Conservation (phyloP, 495 filamentous ascomycete species). For the Trichoderma virens region DNA sequence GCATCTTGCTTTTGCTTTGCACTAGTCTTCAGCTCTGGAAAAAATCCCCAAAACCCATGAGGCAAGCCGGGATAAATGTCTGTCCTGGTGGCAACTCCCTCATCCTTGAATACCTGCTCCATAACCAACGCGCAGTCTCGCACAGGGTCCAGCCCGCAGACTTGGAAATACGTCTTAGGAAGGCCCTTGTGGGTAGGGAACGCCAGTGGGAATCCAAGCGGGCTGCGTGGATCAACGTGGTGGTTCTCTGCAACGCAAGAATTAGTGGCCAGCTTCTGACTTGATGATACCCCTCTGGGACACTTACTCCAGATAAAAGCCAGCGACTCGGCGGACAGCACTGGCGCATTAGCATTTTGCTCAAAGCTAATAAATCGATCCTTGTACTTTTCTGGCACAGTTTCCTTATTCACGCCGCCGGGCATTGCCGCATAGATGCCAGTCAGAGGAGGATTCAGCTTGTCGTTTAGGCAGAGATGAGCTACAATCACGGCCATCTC, state of each 20-base stretch:
- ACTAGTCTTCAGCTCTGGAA: neutral
- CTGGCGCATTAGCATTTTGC: slow-evolving; percentile 13
- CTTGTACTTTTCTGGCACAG: slow-evolving; percentile 17
- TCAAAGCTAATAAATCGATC: slow-evolving; percentile 15
- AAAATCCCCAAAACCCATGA: slow-evolving; percentile 29
- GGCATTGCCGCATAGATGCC: slow-evolving; percentile 33
- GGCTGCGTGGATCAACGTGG: slow-evolving; percentile 14
- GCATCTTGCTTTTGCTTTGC: slow-evolving; percentile 14
- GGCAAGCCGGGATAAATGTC: slow-evolving; percentile 34
- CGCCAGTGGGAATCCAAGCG: slow-evolving; percentile 13
- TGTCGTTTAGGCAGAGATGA: slow-evolving; percentile 30
- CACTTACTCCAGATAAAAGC: slow-evolving; percentile 7
- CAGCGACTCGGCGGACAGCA: slow-evolving; percentile 7
- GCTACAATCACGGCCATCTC: slow-evolving; percentile 33
- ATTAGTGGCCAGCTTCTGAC: neutral
- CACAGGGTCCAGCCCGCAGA: slow-evolving; percentile 28
- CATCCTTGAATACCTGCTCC: slow-evolving; percentile 27
- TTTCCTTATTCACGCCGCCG: slow-evolving; percentile 14
- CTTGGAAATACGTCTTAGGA: slow-evolving; percentile 27
- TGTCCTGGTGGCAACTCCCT: slow-evolving; percentile 22
- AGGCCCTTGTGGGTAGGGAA: slow-evolving; percentile 19
- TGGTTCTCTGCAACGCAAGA: slow-evolving; percentile 14
- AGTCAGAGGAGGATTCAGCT: slow-evolving; percentile 28
- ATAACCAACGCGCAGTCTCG: slow-evolving; percentile 32
- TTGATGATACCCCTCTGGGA: neutral